Percentiles rank a stretch among this genome's conserved stretches.
phyloP scores from a whole-genome alignment of 208 protist genomes.

The Wallacemonas sp. region DNA sequence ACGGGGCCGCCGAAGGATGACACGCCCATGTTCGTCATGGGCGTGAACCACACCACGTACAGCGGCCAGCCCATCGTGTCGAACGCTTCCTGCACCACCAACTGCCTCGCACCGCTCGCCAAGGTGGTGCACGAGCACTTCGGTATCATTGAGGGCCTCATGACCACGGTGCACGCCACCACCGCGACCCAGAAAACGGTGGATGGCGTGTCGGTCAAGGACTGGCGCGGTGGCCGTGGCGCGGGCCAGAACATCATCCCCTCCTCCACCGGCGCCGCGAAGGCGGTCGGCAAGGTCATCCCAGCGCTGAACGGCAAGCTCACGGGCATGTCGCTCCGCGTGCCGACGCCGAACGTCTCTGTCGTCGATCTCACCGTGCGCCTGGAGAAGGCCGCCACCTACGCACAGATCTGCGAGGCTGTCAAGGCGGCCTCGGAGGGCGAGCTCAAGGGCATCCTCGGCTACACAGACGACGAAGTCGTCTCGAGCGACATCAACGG shows the following conservation, averaged over 20 bases:
- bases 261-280: constrained; percentile 97
- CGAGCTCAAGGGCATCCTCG: constrained; percentile 95
- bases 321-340: constrained; percentile 97
- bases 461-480: constrained; percentile 96
- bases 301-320: constrained; percentile 69
- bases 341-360: constrained; percentile 81
- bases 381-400: constrained; percentile 29
- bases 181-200: constrained; percentile 98
- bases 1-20: constrained; percentile 96
- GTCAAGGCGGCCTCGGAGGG: constrained; percentile 36
- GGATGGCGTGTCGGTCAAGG: constrained; percentile 94
- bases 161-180: constrained; percentile 98
- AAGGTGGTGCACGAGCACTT: constrained; percentile 95
- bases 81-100: constrained; percentile 99
- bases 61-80: constrained; percentile 87
- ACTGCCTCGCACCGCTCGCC: constrained; percentile 98
- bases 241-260: constrained; percentile 98
- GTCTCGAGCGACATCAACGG: constrained; percentile 98
- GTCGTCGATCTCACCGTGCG: constrained; percentile 45
- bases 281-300: constrained; percentile 96
- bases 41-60: constrained; percentile 93
- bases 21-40: constrained; percentile 98
- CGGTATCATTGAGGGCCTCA: constrained; percentile 95
- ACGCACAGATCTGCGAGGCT: constrained; percentile 36
- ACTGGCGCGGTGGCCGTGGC: constrained; percentile 95